Percentiles rank a stretch among this genome's conserved stretches.
Evolutionary conservation across 2,329 filamentous ascomycete species (phyloP).

Genomic region (Bisporella sp.): DNA sequence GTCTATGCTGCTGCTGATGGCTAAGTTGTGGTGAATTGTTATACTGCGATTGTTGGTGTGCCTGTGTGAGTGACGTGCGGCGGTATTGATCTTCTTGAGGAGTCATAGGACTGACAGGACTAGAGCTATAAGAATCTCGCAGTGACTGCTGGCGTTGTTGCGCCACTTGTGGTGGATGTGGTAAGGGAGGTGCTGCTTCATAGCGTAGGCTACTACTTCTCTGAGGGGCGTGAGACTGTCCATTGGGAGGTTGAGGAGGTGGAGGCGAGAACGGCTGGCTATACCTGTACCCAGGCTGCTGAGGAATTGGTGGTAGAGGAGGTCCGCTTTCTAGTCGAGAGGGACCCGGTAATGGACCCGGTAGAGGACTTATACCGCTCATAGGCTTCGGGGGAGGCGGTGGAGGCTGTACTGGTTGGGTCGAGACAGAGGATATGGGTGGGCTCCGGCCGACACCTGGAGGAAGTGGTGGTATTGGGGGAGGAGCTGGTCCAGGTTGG

Average conservation of each 20-base stretch:
- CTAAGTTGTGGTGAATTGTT: slow-evolving; percentile 8
- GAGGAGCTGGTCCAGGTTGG: slow-evolving; percentile 40
- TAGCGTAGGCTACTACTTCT: slow-evolving; percentile 26
- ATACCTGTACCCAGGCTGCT: slow-evolving; percentile 12
- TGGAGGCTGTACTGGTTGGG: slow-evolving; percentile 22
- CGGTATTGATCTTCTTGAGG: slow-evolving; percentile 16
- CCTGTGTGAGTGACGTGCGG: slow-evolving; percentile 13
- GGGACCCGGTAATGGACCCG: slow-evolving; percentile 10
- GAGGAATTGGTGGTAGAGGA: slow-evolving; percentile 27
- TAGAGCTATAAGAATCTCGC: slow-evolving; percentile 16
- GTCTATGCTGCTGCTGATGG: slow-evolving; percentile 10
- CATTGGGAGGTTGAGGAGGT: slow-evolving; percentile 9
- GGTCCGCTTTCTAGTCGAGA: slow-evolving; percentile 22
- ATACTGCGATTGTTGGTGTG: slow-evolving; percentile 16
- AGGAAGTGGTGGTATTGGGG: slow-evolving; percentile 66
- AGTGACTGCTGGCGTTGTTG: slow-evolving; percentile 10
- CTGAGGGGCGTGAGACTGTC: slow-evolving; percentile 22
- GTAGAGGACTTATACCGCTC: slow-evolving; percentile 5
- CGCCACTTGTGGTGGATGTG: slow-evolving; percentile 20
- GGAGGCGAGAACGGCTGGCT: slow-evolving; percentile 16
- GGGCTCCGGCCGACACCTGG: slow-evolving; percentile 47
- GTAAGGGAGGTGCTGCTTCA: slow-evolving; percentile 21
- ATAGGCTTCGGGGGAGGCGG: slow-evolving; percentile 27
- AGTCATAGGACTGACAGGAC: slow-evolving; percentile 22
- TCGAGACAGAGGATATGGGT: slow-evolving; percentile 26